Evolutionary conservation across 169 alveolate species (phyloP).

Genomic region (Plasmodium gaboni): DNA sequence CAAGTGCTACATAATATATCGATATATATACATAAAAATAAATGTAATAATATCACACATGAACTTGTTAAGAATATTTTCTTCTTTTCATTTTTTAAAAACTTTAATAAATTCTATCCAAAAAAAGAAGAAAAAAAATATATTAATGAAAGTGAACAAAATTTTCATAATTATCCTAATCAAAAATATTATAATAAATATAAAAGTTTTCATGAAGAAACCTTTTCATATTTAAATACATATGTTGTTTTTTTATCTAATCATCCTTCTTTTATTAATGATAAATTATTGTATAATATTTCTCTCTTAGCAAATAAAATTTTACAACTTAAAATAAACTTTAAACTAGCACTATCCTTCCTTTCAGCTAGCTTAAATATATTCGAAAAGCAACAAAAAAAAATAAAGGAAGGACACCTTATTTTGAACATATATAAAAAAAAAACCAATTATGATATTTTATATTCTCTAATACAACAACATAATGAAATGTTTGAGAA

Average conservation of each 20-base stretch:
- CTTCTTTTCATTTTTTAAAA: slow-evolving; percentile 16
- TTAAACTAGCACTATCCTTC: slow-evolving; percentile 17
- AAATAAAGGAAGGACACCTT: not conserved
- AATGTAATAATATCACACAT: slow-evolving; percentile 14
- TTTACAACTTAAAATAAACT: not conserved
- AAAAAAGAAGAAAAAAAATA: not conserved
- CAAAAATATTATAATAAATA: not conserved
- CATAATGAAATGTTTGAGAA: not conserved
- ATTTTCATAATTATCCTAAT: not conserved
- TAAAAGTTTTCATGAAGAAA: slow-evolving; percentile 8
- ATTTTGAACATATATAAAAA: slow-evolving; percentile 5
- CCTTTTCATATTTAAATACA: slow-evolving; percentile 21
- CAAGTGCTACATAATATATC: slow-evolving; percentile 19
- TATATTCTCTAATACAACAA: slow-evolving; percentile 13
- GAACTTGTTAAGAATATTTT: slow-evolving; percentile 32
- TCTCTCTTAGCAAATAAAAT: slow-evolving; percentile 34
- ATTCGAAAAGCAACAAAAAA: slow-evolving; percentile 6
- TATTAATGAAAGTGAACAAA: not conserved
- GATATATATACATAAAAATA: slow-evolving; percentile 33
- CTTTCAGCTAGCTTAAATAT: slow-evolving; percentile 33
- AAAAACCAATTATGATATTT: slow-evolving; percentile 20
- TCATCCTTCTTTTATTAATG: slow-evolving; percentile 21
- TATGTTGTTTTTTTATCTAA: slow-evolving; percentile 44
- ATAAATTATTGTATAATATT: slow-evolving; percentile 33
- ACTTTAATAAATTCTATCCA: slow-evolving; percentile 15